Evolutionary conservation across 2,329 filamentous ascomycete species (phyloP), one percentile per base, ranked within the genome.

Genomic region (Neopestalotiopsis sp.): DNA sequence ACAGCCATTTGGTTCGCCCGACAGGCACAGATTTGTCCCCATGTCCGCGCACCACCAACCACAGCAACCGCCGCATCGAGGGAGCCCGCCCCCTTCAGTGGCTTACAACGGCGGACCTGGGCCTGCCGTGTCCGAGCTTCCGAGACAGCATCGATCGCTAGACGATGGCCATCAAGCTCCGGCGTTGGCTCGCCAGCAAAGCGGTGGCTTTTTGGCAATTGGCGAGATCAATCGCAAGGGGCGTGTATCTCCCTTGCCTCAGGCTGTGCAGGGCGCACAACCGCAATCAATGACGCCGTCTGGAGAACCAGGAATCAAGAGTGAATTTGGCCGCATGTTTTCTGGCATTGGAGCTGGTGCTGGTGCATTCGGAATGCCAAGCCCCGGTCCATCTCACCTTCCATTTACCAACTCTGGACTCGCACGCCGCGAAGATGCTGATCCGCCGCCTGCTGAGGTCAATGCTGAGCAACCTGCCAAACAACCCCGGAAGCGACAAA

Each of bases 271-370:
- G 77, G 95, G 95, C 28, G 95, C 93, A 1, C 95, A 97, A 78
- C 90, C 91, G 17, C 92, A 94, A 74, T 88, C 92, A 53, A 88
- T 92, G 66, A 93, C 92, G 3, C 93, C 94, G 5, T 89, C 90
- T 14, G 92, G 91, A 17, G 94, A 97, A 78, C 92, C 94, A 12
- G 92, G 92, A 58, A 97, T 98, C 76, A 97, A 98, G 85, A 97
- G 91, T 77, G 95, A 98, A 78, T 95, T 98, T 78, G 95, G 95
- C 34, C 91, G 94, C 71, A 97, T 98, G 87, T 98, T 97, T 81
- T 94, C 94, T 20, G 95, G 95, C n/a, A 94, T 98, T 73, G 95
- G 85, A 69, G 88, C 84, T 73, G 88, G 85, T 70, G 85, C 87
- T 40, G 84, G 81, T 70, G 83, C 80, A 56, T 83, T 87, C 69